Evolutionary conservation across 1,284 basidiomycete genomes (phyloP), one percentile per base, ranked within the genome.

Genomic region (Malassezia yamatoensis): DNA sequence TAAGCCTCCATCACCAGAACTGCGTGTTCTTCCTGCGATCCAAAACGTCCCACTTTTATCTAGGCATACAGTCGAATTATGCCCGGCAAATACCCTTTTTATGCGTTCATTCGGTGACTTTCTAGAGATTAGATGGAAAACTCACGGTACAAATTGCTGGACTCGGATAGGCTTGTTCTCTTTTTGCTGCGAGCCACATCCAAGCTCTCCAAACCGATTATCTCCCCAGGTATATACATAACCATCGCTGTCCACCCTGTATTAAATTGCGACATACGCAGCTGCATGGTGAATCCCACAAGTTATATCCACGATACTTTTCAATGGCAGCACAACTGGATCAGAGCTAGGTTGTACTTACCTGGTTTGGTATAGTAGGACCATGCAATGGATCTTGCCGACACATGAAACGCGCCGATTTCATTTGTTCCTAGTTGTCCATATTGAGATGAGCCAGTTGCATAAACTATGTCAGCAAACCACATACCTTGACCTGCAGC

Each of bases 391-490:
- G 32, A 4, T 9, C 3, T n/a, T 3, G 54, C 39, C 16, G 43
- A 38, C 10, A 10, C 41, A 20, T 20, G n/a, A 29, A 41, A 24
- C 16, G 42, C 45, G 9, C 43, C 45, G n/a, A 43, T 11, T 47
- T 35, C 82, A 13, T 90, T 90, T 67, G 90, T 91, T 1, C 90
- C 91, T 0, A 96, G 79, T 65, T 94, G 89, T 1, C 91, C 91
- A 63, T 88, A 84, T 76, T 94, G 89, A n/a, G 84, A 86, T 52
- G 86, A 90, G 35, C 91, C 91, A 62, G 88, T 84, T 0, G 88
- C 81, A 70, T 86, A 96, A 2, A 94, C 87, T 53, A 45, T 13
- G 37, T 47, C 43, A 5, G 48, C 39, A 15, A n/a, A 24, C 18
- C 35, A 62, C 60, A 50, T 38, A 51, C 53, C 80, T 84, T 85